These are phyloP conservation scores for Ogataea angusta DNA, from an alignment of 805 yeast genomes.

Conservation along the genomic window DNA sequence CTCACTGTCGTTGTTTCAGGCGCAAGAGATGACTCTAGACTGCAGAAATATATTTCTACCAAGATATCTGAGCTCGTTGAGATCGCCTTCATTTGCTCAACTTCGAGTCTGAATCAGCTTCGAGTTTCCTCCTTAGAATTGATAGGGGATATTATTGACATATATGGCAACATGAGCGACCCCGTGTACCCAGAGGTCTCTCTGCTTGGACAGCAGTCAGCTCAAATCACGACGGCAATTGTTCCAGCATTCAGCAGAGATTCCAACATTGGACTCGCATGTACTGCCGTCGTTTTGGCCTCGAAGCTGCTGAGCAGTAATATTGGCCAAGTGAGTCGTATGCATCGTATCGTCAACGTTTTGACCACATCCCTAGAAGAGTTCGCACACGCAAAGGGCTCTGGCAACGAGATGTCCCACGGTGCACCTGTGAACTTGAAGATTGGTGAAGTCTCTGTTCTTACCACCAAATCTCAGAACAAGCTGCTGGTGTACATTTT, in stretches of 20 bases:
- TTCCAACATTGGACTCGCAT: conserved; percentile 69
- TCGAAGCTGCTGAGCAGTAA: conserved; percentile 72
- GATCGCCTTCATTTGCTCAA: conserved; percentile 76
- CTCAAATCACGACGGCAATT: conserved; percentile 86
- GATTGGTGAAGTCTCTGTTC: conserved; percentile 54
- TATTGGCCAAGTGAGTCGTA: conserved; percentile 45
- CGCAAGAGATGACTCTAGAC: conserved; percentile 36
- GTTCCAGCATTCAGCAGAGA: conserved; percentile 79
- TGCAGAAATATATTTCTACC: conserved; percentile 41
- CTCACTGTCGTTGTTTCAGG: conserved; percentile 41
- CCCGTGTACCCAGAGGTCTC: conserved; percentile 70
- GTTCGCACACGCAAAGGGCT: conserved; percentile 31
- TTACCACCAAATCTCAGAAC: conserved; percentile 44
- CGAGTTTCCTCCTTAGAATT: conserved; percentile 65
- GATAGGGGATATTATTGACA: conserved; percentile 57
- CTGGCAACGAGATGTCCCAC: conserved; percentile 20
- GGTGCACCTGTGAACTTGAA: conserved; percentile 35
- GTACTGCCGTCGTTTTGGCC: conserved; percentile 72
- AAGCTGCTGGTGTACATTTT: conserved; percentile 58
- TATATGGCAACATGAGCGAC: conserved; percentile 61
- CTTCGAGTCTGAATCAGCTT: conserved; percentile 60
- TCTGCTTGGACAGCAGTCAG: conserved; percentile 87
- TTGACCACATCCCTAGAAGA: conserved; percentile 67
- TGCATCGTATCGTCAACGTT: conserved; percentile 58
- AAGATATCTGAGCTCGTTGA: conserved; percentile 66